Percentiles rank a stretch among this genome's conserved stretches.
Evolutionary conservation across 352 stramenopile genomes (phyloP).

Genomic region (Detonula confervacea): DNA sequence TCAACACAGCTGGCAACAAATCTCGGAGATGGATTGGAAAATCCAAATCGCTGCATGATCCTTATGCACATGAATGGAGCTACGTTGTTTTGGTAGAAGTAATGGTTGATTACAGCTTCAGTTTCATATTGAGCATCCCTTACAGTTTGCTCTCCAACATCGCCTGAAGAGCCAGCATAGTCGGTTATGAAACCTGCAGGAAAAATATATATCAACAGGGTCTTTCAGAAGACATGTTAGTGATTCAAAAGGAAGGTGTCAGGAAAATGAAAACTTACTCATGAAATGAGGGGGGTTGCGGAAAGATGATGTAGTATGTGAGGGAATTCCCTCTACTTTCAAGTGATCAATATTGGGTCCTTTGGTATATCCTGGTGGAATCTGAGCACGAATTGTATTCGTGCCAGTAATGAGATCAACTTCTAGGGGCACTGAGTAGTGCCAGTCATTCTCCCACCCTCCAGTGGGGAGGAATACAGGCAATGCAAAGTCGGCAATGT

Average conservation of each 20-base stretch:
- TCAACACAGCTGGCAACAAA: conserved; percentile 66
- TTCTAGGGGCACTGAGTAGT: conserved; percentile 23
- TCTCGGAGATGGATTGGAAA: conserved; percentile 70
- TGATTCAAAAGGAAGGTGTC: background rate
- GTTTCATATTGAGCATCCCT: conserved; percentile 73
- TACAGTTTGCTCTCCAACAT: conserved; percentile 35
- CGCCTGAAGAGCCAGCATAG: conserved; percentile 1
- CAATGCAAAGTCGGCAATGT: conserved; percentile 19
- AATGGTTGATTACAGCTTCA: conserved; percentile 74
- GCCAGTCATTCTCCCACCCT: conserved; percentile 42
- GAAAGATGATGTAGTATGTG: conserved; percentile 44
- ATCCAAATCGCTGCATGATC: conserved; percentile 68
- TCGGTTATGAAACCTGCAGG: conserved; percentile 3
- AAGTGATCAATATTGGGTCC: conserved; percentile 59
- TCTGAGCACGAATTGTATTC: conserved; percentile 44
- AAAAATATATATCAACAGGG: background rate
- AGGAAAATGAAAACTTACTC: conserved; percentile 6
- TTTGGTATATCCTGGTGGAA: conserved; percentile 19
- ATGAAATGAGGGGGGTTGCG: conserved; percentile 68
- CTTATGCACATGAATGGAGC: conserved; percentile 65
- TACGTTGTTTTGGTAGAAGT: conserved; percentile 78
- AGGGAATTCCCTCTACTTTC: conserved; percentile 52
- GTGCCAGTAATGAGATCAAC: conserved; percentile 29
- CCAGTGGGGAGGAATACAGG: conserved; percentile 35
- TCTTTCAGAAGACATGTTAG: background rate